Conservation (phyloP, 306 rosid species). For the Dryas drummondii region DNA sequence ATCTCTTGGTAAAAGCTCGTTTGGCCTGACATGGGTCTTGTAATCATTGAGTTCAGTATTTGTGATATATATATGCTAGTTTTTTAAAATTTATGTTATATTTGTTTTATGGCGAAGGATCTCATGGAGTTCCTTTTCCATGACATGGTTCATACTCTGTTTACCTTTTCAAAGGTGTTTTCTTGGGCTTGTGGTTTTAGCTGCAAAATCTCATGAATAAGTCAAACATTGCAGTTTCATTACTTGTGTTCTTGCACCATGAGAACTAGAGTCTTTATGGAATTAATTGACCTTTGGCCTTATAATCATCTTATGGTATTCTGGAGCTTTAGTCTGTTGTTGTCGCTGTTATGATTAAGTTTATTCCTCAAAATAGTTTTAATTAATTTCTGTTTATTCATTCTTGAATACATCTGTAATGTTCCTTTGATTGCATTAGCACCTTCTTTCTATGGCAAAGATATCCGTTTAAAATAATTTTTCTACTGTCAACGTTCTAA, state of each 20-base stretch:
- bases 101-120: neutral
- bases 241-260: neutral
- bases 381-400: neutral
- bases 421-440: constrained; percentile 13
- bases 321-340: neutral
- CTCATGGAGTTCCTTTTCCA: neutral
- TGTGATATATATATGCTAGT: neutral
- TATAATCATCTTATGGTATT: neutral
- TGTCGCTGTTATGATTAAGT: neutral
- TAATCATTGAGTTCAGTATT: neutral
- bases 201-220: neutral
- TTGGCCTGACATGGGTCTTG: too few species aligned
- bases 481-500: too few species aligned
- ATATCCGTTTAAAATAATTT: neutral
- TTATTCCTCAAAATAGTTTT: constrained; percentile 1
- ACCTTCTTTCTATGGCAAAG: constrained; percentile 9
- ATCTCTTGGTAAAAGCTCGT: neutral
- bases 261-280: neutral
- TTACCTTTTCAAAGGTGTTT: neutral
- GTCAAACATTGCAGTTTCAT: neutral
- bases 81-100: neutral
- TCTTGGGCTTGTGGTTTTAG: neutral
- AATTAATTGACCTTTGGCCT: neutral
- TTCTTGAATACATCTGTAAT: neutral
- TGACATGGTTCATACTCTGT: neutral